Evolutionary conservation across 441 rosid genomes (phyloP), one percentile per base, ranked within the genome.

Genomic region (Flueggea neowawraea): DNA sequence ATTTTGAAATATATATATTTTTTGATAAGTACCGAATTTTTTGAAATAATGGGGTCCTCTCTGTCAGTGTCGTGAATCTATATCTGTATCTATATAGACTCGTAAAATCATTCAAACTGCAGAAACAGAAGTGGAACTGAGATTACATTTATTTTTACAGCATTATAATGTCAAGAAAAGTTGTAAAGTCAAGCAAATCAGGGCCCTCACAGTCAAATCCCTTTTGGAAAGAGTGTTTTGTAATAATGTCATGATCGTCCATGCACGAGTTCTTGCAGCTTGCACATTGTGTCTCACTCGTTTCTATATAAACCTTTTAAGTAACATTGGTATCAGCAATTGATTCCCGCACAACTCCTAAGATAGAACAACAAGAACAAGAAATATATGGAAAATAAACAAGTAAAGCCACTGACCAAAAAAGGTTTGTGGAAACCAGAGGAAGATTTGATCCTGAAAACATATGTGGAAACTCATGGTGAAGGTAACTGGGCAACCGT

Each of bases 351-450:
- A 32, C 31, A n/a, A 57, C 11, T n/a, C 32, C 53, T 31, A 33
- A 11, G 9, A 15, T n/a, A 15, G 36, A 8, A 7, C 5, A n/a
- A 41, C 17, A n/a, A 43, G 54, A 58, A 33, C 55, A 60, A 72
- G 61, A 43, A 51, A n/a, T 59, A 65, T 48, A 82, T 76, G 84
- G 83, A 81, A 61, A 73, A 51, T 14, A 63, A 60, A 50, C 70
- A 75, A 73, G 70, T 31, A 14, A 82, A 76, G 75, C 62, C 76
- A 52, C 64, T 57, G 50, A 56, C 67, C 0, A 82, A 82, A 62
- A 87, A 79, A 66, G 93, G 90, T 36, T 80, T 85, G 10, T 87
- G 93, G 93, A 78, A 82, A n/a, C 80, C 84, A 61, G 85, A 84
- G 58, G 93, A 87, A 73, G 93, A 87, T 67, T 76, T 75, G 71